phyloP scores from a whole-genome alignment of 169 alveolate species.

The Toxoplasma gondii region DNA sequence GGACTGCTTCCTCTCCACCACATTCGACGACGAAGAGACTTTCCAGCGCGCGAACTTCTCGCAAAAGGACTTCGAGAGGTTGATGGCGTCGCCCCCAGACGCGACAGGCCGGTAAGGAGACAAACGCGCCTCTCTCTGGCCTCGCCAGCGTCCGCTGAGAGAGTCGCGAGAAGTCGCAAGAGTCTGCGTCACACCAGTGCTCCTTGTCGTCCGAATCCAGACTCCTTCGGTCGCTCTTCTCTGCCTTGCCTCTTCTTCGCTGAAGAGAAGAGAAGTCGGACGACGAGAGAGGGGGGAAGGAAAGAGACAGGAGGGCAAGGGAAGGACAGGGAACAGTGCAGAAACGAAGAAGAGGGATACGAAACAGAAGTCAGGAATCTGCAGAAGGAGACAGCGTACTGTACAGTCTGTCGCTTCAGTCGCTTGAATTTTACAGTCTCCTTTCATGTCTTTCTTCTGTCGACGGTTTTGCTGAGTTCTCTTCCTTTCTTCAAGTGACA shows the following conservation, averaged over 20 bases:
- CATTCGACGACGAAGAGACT: constrained; percentile 88
- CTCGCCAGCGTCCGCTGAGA: background rate
- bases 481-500: no score
- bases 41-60: constrained; percentile 84
- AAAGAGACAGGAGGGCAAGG: no score
- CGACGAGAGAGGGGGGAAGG: no score
- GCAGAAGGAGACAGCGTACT: no score
- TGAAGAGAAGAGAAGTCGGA: no score
- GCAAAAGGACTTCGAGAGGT: constrained; percentile 78
- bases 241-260: background rate
- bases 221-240: background rate
- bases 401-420: no score
- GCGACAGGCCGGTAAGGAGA: constrained; percentile 81
- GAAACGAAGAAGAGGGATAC: background rate
- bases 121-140: background rate
- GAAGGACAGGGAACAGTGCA: background rate
- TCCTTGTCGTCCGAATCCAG: background rate
- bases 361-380: background rate
- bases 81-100: constrained; percentile 86
- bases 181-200: background rate
- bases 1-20: constrained; percentile 87
- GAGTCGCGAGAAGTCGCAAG: background rate
- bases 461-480: no score
- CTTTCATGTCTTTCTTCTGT: no score
- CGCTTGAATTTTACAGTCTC: no score